A percentile compares a stretch with the other conserved stretches of the same genome.
phyloP scores from a whole-genome alignment of 2,329 filamentous ascomycete species.

The Onygena corvina region DNA sequence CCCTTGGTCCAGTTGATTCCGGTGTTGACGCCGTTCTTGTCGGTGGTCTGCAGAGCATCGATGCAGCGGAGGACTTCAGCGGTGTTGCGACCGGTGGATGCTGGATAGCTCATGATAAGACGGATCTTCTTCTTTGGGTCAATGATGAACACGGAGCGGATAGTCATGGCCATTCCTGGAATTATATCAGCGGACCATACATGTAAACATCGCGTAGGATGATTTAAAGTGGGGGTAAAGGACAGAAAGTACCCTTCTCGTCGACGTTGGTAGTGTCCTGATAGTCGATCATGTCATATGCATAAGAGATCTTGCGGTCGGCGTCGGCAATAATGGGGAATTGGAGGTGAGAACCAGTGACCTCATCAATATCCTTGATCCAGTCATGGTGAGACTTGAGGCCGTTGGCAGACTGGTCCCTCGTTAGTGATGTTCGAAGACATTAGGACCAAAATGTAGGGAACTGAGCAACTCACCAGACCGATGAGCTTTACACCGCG shows the following conservation, averaged over 20 bases:
- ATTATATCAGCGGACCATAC: neutral
- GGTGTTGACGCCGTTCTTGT: slow-evolving; percentile 78
- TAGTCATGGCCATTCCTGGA: slow-evolving; percentile 65
- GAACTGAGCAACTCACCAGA: slow-evolving; percentile 40
- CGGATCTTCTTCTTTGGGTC: slow-evolving; percentile 90
- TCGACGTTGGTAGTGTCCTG: slow-evolving; percentile 73
- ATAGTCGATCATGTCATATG: slow-evolving; percentile 75
- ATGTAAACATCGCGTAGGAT: no score
- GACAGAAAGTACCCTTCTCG: slow-evolving; percentile 48
- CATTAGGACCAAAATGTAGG: neutral
- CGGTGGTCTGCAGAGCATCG: slow-evolving; percentile 68
- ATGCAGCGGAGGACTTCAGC: slow-evolving; percentile 66
- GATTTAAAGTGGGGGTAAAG: no score
- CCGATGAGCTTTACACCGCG: slow-evolving; percentile 85
- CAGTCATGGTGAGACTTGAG: slow-evolving; percentile 72
- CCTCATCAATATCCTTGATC: slow-evolving; percentile 81
- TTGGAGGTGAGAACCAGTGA: slow-evolving; percentile 54
- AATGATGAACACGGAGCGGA: slow-evolving; percentile 89
- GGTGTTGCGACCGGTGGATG: slow-evolving; percentile 75
- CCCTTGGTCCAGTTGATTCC: slow-evolving; percentile 84
- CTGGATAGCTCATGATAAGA: slow-evolving; percentile 83
- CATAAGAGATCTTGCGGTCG: slow-evolving; percentile 60
- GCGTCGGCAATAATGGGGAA: slow-evolving; percentile 79
- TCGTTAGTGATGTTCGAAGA: neutral
- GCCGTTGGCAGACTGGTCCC: slow-evolving; percentile 57